A percentile compares a stretch with the other conserved stretches of the same genome.
Evolutionary conservation across 768 basidiomycete species (phyloP).

Genomic region (Tricholoma bakamatsutake): DNA sequence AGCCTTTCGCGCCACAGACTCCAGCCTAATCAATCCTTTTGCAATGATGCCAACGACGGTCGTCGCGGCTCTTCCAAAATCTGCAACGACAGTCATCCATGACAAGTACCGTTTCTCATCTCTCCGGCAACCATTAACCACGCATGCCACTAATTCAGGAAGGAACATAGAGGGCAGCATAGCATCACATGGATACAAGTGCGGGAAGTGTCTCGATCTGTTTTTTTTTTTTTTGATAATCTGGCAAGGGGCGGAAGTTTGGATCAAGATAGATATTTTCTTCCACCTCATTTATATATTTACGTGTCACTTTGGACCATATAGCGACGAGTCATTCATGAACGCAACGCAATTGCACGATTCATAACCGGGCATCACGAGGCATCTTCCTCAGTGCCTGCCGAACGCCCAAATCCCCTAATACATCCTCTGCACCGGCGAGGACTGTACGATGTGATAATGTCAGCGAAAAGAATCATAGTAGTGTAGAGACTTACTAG

Average conservation of each 20-base stretch:
- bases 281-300: too few species aligned
- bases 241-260: too few species aligned
- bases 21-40: not conserved
- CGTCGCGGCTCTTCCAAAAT: not conserved
- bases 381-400: constrained; percentile 73
- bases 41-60: not conserved
- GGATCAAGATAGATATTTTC: too few species aligned
- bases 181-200: too few species aligned
- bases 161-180: not conserved
- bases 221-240: too few species aligned
- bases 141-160: not conserved
- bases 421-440: constrained; percentile 72
- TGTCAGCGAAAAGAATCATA: constrained; percentile 1
- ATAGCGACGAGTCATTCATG: too few species aligned
- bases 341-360: not conserved
- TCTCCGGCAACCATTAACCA: not conserved
- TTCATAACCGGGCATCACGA: constrained; percentile 25
- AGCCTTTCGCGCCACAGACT: not conserved
- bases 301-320: too few species aligned
- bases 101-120: not conserved
- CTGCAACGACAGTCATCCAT: not conserved
- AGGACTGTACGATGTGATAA: constrained; percentile 37
- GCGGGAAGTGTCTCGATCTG: too few species aligned
- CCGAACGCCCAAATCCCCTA: constrained; percentile 69
- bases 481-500: constrained; percentile 37